These are phyloP conservation scores for Cutaneotrichosporon dermatis DNA, from an alignment of 1,284 basidiomycete species.

Conservation along the genomic window DNA sequence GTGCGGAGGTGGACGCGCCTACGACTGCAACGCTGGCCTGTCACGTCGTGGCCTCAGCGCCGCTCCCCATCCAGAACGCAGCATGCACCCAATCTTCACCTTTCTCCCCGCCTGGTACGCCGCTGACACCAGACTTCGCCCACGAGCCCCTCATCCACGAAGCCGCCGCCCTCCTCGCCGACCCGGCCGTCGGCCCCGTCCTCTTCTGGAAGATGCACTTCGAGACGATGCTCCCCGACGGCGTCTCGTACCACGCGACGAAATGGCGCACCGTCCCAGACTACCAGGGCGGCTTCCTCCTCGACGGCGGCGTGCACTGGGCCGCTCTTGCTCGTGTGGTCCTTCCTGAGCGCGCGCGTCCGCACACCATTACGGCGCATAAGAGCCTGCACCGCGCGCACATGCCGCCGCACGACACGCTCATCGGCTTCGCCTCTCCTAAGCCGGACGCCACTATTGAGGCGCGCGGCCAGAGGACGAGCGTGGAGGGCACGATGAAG, in stretches of 20 bases:
- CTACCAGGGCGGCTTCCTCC: slow-evolving; percentile 64
- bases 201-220: slow-evolving; percentile 50
- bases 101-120: no score
- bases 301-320: slow-evolving; percentile 48
- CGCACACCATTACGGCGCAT: slow-evolving; percentile 58
- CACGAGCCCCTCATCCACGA: slow-evolving; percentile 60
- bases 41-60: no score
- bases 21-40: no score
- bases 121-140: slow-evolving; percentile 56
- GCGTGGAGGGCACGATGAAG: slow-evolving; percentile 6
- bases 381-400: slow-evolving; percentile 65
- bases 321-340: slow-evolving; percentile 38
- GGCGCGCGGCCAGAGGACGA: slow-evolving; percentile 52
- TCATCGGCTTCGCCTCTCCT: slow-evolving; percentile 54
- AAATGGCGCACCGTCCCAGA: slow-evolving; percentile 75
- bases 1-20: no score
- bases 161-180: slow-evolving; percentile 58
- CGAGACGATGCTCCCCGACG: slow-evolving; percentile 58
- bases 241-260: slow-evolving; percentile 71
- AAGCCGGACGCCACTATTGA: slow-evolving; percentile 57
- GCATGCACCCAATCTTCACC: background rate
- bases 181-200: slow-evolving; percentile 56
- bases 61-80: no score
- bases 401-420: slow-evolving; percentile 69
- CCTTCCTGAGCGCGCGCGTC: slow-evolving; percentile 36